phyloP scores from a whole-genome alignment of 2,329 filamentous ascomycete genomes.

The Exophiala aquamarina region DNA sequence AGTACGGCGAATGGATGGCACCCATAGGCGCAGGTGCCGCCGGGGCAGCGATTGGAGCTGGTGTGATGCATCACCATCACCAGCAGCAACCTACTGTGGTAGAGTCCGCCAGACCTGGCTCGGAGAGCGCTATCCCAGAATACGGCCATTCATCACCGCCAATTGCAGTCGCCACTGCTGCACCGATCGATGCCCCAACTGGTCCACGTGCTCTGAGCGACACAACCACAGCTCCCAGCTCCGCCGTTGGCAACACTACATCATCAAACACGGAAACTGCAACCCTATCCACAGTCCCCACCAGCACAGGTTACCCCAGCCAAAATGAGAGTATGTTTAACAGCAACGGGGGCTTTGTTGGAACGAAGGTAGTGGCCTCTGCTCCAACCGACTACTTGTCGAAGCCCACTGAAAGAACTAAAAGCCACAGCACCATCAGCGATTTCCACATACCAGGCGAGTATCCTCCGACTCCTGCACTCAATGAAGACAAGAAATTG shows the following conservation, averaged over 20 bases:
- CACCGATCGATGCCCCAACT: slow-evolving; percentile 21
- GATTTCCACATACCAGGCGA: slow-evolving; percentile 70
- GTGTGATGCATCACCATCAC: slow-evolving; percentile 22
- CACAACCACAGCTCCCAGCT: slow-evolving; percentile 21
- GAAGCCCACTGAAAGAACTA: slow-evolving; percentile 27
- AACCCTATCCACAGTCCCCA: slow-evolving; percentile 23
- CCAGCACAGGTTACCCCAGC: slow-evolving; percentile 16
- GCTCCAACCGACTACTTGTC: slow-evolving; percentile 20
- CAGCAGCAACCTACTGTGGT: slow-evolving; percentile 16
- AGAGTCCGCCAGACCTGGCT: slow-evolving; percentile 7
- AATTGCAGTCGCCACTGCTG: slow-evolving; percentile 20
- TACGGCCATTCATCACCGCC: slow-evolving; percentile 23
- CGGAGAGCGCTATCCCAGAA: slow-evolving; percentile 15
- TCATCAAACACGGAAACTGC: slow-evolving; percentile 22
- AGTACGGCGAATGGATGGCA: slow-evolving; percentile 56
- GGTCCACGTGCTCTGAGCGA: slow-evolving; percentile 24
- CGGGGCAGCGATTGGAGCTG: slow-evolving; percentile 26
- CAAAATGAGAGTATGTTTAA: slow-evolving; percentile 14
- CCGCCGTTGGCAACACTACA: slow-evolving; percentile 16
- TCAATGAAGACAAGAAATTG: slow-evolving; percentile 13
- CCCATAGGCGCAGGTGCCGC: slow-evolving; percentile 41
- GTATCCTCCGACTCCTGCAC: slow-evolving; percentile 47
- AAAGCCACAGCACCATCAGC: slow-evolving; percentile 58
- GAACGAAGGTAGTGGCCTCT: slow-evolving; percentile 8
- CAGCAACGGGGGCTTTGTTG: slow-evolving; percentile 17